phyloP scores from a whole-genome alignment of 306 rosid genomes.

The Vachellia pachyceras region DNA sequence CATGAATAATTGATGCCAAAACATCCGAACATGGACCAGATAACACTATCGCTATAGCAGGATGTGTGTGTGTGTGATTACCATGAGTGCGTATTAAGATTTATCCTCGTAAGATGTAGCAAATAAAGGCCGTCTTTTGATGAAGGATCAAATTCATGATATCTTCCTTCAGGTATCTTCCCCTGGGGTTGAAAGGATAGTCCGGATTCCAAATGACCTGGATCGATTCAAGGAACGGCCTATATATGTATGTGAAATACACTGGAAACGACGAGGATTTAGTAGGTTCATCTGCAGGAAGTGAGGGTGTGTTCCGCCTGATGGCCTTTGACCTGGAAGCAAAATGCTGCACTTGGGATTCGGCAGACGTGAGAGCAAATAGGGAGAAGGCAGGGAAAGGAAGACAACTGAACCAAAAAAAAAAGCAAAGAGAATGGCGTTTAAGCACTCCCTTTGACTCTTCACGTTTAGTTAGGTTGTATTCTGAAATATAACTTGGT shows the following conservation, averaged over 20 bases:
- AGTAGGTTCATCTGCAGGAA: conserved; percentile 57
- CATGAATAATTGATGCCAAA: too few relatives aligned
- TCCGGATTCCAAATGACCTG: conserved; percentile 78
- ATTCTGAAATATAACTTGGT: conserved; percentile 59
- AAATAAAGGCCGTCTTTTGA: too few relatives aligned
- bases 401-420: conserved; percentile 85
- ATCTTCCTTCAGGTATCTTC: conserved; percentile 77
- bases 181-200: conserved; percentile 93
- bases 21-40: too few relatives aligned
- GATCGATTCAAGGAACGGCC: conserved; percentile 86
- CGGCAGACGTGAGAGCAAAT: conserved; percentile 81
- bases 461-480: conserved; percentile 73
- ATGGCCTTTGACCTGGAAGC: conserved; percentile 78
- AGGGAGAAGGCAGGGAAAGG: conserved; percentile 95
- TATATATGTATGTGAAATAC: conserved; percentile 84
- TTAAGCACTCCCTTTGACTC: conserved; percentile 75
- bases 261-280: conserved; percentile 43
- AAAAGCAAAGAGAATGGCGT: conserved; percentile 89
- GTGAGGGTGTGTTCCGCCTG: conserved; percentile 81
- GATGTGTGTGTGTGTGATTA: too few relatives aligned
- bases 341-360: conserved; percentile 78
- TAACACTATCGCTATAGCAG: too few relatives aligned
- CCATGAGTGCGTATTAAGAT: too few relatives aligned
- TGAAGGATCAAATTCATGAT: background rate
- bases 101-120: too few relatives aligned